Evolutionary conservation across 768 basidiomycete genomes (phyloP).

Genomic region (Holtermanniella nyarrowii): DNA sequence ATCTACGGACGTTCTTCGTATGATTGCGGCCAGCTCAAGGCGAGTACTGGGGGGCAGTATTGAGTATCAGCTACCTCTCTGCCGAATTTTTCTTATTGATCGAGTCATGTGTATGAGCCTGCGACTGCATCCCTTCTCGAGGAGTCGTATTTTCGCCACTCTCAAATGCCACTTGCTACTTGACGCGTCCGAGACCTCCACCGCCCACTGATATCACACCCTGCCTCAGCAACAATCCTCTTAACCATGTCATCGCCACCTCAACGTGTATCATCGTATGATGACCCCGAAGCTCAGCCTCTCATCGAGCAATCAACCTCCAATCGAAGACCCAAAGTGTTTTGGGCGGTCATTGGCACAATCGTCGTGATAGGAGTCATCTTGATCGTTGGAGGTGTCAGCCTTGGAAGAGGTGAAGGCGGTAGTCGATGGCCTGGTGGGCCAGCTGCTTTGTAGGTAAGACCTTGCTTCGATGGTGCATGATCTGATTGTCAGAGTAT

Average conservation of each 20-base stretch:
- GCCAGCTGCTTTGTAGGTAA: no score
- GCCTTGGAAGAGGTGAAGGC: slow-evolving; percentile 21
- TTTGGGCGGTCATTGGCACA: slow-evolving; percentile 6
- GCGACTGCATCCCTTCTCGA: neutral
- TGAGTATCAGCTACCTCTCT: no score
- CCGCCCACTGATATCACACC: neutral
- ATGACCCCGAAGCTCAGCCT: slow-evolving; percentile 19
- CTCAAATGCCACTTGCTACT: no score
- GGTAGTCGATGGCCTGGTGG: slow-evolving; percentile 28
- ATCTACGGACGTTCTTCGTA: neutral
- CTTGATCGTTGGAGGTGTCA: slow-evolving; percentile 23
- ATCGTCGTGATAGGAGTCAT: slow-evolving; percentile 11
- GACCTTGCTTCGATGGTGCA: no score
- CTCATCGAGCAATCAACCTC: slow-evolving; percentile 4
- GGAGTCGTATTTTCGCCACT: slow-evolving; percentile 19
- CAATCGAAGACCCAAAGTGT: neutral
- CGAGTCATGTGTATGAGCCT: no score
- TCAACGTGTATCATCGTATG: neutral
- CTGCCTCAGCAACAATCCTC: slow-evolving; percentile 3
- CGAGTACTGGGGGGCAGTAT: no score
- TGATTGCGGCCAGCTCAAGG: no score
- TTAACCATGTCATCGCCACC: no score
- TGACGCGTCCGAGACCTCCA: neutral
- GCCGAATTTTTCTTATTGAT: no score
- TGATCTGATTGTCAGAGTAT: no score